Conservation (phyloP, 2,329 filamentous ascomycete species). For the Penicillium sp. region DNA sequence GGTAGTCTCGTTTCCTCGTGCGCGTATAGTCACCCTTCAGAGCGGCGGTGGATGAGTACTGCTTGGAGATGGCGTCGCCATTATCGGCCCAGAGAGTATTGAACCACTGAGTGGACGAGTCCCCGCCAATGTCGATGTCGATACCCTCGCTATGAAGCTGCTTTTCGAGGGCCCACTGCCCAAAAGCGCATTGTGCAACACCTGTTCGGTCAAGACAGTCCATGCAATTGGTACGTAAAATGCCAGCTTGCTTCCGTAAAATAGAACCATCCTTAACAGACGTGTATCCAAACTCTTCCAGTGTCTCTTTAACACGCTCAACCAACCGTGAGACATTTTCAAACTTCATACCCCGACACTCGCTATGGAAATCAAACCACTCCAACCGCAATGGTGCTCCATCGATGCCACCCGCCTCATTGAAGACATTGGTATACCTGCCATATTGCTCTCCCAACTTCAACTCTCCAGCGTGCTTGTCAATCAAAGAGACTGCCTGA, state of each 20-base stretch:
- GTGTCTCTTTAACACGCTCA: constrained; percentile 66
- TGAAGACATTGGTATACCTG: constrained; percentile 66
- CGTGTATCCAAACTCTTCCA: constrained; percentile 74
- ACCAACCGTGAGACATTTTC: constrained; percentile 87
- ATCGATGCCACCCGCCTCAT: constrained; percentile 61
- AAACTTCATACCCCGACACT: constrained; percentile 95
- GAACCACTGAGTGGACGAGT: constrained; percentile 87
- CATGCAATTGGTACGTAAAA: constrained; percentile 97
- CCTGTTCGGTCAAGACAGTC: constrained; percentile 96
- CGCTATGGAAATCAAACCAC: constrained; percentile 96
- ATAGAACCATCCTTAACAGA: constrained; percentile 55
- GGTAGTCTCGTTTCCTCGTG: constrained; percentile 85
- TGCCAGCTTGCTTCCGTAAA: constrained; percentile 65
- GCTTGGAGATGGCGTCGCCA: constrained; percentile 90
- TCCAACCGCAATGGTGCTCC: constrained; percentile 68
- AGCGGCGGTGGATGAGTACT: constrained; percentile 93
- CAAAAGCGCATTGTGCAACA: constrained; percentile 91
- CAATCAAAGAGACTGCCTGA: constrained; percentile 81
- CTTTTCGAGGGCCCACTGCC: constrained; percentile 75
- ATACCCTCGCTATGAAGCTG: constrained; percentile 78
- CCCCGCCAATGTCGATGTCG: constrained; percentile 72
- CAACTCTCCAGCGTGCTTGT: constrained; percentile 82
- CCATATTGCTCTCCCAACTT: constrained; percentile 80
- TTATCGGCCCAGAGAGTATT: constrained; percentile 98
- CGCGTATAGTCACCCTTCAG: constrained; percentile 97